phyloP scores from a whole-genome alignment of 1,284 basidiomycete species.

The Bjerkandera adusta region DNA sequence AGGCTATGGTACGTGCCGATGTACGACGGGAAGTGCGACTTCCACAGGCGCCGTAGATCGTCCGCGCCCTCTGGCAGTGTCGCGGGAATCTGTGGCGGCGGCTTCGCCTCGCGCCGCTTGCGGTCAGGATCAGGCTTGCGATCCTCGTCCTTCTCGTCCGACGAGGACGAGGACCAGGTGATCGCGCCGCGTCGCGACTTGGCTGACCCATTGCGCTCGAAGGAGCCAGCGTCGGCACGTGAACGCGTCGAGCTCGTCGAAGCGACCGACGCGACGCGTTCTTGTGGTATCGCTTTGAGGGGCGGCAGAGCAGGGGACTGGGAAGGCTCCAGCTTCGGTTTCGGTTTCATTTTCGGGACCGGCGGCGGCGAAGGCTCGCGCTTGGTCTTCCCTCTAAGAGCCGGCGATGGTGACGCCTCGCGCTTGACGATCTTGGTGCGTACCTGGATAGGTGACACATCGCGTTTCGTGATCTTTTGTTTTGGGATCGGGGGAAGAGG shows the following conservation, averaged over 20 bases:
- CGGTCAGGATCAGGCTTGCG: background rate
- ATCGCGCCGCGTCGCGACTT: conserved; percentile 34
- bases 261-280: conserved; percentile 21
- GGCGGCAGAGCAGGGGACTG: conserved; percentile 25
- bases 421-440: no score
- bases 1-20: conserved; percentile 42
- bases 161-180: conserved; percentile 62
- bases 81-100: conserved; percentile 21
- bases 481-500: conserved; percentile 28
- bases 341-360: background rate
- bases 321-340: conserved; percentile 20
- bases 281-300: conserved; percentile 20
- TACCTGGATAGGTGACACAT: no score
- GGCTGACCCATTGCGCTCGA: conserved; percentile 17
- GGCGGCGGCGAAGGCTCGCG: conserved; percentile 25
- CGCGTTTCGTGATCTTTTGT: no score
- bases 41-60: conserved; percentile 51
- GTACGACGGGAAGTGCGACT: conserved; percentile 48
- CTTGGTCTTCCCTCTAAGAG: no score
- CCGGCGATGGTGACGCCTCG: no score
- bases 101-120: conserved; percentile 7
- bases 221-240: conserved; percentile 18
- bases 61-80: conserved; percentile 47
- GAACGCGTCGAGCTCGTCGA: conserved; percentile 24
- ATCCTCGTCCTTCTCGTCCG: conserved; percentile 51